Evolutionary conservation across 1,139 yeast genomes (phyloP), one percentile per base, ranked within the genome.

Genomic region (Nakaseomyces sp.): DNA sequence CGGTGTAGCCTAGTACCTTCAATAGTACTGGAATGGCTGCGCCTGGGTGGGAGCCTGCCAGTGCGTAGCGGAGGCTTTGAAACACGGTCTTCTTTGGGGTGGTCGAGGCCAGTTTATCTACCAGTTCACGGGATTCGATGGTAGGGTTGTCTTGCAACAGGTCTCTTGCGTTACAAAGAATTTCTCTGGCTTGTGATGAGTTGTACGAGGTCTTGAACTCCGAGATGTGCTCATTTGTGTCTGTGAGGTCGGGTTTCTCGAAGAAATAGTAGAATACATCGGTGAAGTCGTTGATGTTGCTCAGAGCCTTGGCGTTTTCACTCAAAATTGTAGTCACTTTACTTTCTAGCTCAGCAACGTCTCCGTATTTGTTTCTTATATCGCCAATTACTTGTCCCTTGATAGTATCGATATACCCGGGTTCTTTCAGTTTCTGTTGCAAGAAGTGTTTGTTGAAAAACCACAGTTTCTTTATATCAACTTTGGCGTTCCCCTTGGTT

Each of bases 401-500:
- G 10, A 20, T 7, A 13, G n/a, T 16, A 5, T 35, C 28, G 18
- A 35, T 12, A 22, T n/a, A 35, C 5, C 7, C 8, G 4, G 38
- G 38, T 37, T 71, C 62, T 3, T 57, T 50, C 8, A 81, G 56
- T 39, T 66, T 67, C 43, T 58, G 48, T 9, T 63, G 62, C 32
- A 83, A 62, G 57, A 82, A 86, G 49, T 71, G 73, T 57, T 83
- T 84, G 64, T 91, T 89, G 66, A 91, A 84, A 61, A 67, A 84
- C 53, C 70, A 68, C 41, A 91, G 70, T 61, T 91, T 89, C 45
- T 76, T 73, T 46, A 79, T 81, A 52, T 83, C 88, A 6, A 91
- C 96, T 60, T 88, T 89, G 15, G 96, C 94, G 64, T 88, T 89
- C 1, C 98, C 97, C 56, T 79, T 86, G 10, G 97, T 89, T 52